Conservation (phyloP, 2,329 filamentous ascomycete species). For the Colletotrichum lindemuthianum region DNA sequence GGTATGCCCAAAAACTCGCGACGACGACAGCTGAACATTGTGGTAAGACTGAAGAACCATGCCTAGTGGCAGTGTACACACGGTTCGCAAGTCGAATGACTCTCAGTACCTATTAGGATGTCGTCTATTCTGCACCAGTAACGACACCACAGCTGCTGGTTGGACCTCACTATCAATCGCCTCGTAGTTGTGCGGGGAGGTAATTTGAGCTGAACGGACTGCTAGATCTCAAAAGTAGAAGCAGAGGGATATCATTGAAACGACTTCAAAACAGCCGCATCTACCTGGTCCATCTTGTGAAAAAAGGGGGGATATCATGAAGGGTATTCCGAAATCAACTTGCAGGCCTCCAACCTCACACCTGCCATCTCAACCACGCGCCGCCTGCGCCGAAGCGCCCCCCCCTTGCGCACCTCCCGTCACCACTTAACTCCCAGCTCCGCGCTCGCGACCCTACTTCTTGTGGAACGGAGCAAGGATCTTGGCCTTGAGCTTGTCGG, state of each 20-base stretch:
- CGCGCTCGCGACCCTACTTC: constrained; percentile 46
- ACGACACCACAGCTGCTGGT: too few species aligned
- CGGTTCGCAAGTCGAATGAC: too few species aligned
- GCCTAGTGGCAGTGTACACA: too few species aligned
- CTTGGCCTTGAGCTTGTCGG: constrained; percentile 68
- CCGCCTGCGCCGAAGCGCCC: background rate
- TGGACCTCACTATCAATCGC: too few species aligned
- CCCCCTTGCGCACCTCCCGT: background rate
- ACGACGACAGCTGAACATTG: too few species aligned
- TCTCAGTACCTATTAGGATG: too few species aligned
- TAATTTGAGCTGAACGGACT: background rate
- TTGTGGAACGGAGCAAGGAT: constrained; percentile 58
- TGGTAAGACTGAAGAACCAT: too few species aligned
- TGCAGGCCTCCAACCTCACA: background rate
- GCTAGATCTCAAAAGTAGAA: background rate
- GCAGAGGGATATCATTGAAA: constrained; percentile 11
- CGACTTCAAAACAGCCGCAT: background rate
- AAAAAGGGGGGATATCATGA: constrained; percentile 33
- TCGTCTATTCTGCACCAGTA: too few species aligned
- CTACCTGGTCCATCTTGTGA: background rate
- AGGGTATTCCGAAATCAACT: constrained; percentile 28
- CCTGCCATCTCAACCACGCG: background rate
- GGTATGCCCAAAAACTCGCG: too few species aligned
- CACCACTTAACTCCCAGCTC: background rate
- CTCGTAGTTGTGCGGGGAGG: background rate